phyloP scores from a whole-genome alignment of 805 yeast genomes.

The Metschnikowia sp. region DNA sequence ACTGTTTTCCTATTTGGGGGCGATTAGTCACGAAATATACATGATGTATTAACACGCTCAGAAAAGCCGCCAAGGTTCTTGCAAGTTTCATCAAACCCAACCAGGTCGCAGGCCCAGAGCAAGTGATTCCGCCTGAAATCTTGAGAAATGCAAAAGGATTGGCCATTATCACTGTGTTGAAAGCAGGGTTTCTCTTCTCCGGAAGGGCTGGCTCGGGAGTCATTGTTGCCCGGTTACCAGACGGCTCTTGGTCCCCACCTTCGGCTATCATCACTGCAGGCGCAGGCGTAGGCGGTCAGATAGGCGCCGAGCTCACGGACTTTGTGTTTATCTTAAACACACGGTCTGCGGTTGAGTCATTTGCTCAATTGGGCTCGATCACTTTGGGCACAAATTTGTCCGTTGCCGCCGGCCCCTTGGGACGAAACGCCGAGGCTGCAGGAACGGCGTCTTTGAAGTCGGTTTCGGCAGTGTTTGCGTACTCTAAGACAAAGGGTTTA shows the following conservation, averaged over 20 bases:
- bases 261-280: slow-evolving; percentile 95
- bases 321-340: slow-evolving; percentile 90
- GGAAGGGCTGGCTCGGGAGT: slow-evolving; percentile 98
- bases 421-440: slow-evolving; percentile 96
- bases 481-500: slow-evolving; percentile 93
- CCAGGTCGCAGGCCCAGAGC: slow-evolving; percentile 84
- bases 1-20: too few relatives aligned
- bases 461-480: slow-evolving; percentile 88
- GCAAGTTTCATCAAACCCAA: slow-evolving; percentile 92
- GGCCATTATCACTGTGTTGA: slow-evolving; percentile 88
- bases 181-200: slow-evolving; percentile 93
- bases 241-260: slow-evolving; percentile 97
- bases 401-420: slow-evolving; percentile 96
- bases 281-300: slow-evolving; percentile 98
- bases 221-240: slow-evolving; percentile 88
- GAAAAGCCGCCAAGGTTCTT: slow-evolving; percentile 90
- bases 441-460: slow-evolving; percentile 86
- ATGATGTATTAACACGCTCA: slow-evolving; percentile 18
- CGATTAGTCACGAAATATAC: too few relatives aligned
- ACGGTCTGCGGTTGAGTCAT: slow-evolving; percentile 84
- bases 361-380: slow-evolving; percentile 90
- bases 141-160: slow-evolving; percentile 88
- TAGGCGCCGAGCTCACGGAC: slow-evolving; percentile 95
- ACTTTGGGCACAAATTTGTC: slow-evolving; percentile 94
- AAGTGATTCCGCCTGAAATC: slow-evolving; percentile 85